Percentiles rank a stretch among this genome's conserved stretches.
Evolutionary conservation across 331 rosid genomes (phyloP).

Genomic region (Acacia pycnantha): DNA sequence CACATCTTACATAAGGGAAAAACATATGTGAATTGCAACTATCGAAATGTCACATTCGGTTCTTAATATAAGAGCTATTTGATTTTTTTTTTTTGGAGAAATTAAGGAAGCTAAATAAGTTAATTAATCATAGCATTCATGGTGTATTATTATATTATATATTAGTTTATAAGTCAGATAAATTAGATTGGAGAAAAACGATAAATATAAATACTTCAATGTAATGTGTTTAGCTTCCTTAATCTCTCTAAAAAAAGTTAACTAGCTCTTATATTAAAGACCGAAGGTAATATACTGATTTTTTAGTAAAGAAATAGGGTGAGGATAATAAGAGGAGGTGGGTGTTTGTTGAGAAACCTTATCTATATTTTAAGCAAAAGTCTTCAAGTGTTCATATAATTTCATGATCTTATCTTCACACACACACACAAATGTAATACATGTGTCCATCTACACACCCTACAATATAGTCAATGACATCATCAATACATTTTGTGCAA

Average conservation of each 20-base stretch:
- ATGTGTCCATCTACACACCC: not conserved
- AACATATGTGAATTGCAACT: not conserved
- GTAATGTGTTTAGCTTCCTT: rapidly evolving
- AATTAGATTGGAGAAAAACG: no score
- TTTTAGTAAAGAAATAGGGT: not conserved
- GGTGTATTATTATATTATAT: no score
- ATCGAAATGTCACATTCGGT: not conserved
- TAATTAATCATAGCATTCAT: no score
- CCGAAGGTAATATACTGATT: no score
- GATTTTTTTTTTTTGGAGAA: no score
- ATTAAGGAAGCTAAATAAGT: no score
- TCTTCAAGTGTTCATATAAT: not conserved
- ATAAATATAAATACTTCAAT: no score
- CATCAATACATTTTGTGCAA: not conserved
- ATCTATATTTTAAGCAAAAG: not conserved
- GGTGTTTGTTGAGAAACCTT: not conserved
- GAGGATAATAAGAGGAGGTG: not conserved
- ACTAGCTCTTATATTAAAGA: no score
- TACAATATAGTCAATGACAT: not conserved
- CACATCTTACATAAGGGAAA: not conserved
- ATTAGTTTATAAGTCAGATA: no score
- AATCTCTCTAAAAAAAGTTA: no score
- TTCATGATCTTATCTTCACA: not conserved
- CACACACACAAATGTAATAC: not conserved
- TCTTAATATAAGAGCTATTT: no score